A percentile compares a stretch with the other conserved stretches of the same genome.
Evolutionary conservation across 129 eudicot species (phyloP).

Genomic region (Flaveria robusta): DNA sequence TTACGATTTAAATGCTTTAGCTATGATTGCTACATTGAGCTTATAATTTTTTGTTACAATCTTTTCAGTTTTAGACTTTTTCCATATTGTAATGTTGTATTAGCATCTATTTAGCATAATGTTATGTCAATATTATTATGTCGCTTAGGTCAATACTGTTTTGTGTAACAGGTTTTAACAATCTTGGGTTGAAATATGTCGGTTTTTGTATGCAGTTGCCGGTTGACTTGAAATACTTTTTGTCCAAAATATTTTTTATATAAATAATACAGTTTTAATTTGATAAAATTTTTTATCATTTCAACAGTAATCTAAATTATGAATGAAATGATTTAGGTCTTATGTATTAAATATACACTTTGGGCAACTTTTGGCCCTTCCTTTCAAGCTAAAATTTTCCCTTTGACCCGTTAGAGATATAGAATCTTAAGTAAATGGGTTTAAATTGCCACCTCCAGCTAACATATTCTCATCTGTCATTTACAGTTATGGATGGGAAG

Average conservation of each 20-base stretch:
- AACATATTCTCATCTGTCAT: slow-evolving; percentile 23
- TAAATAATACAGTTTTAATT: neutral
- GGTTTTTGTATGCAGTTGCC: neutral
- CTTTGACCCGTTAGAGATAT: neutral
- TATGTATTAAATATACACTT: neutral
- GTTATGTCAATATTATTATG: neutral
- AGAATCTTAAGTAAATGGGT: neutral
- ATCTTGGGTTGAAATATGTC: neutral
- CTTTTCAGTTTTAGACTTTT: neutral
- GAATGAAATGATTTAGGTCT: neutral
- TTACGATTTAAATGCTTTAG: neutral
- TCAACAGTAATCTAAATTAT: neutral
- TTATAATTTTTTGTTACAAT: neutral
- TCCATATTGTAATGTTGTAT: neutral
- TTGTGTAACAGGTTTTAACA: neutral
- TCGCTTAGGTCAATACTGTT: neutral
- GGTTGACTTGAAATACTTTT: neutral
- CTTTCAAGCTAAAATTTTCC: neutral
- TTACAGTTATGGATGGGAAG: slow-evolving; percentile 43
- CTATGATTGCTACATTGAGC: neutral
- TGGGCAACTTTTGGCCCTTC: neutral
- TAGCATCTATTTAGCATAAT: slow-evolving; percentile 5
- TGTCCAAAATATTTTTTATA: neutral
- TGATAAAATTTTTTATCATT: neutral
- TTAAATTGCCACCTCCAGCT: slow-evolving; percentile 15